Evolutionary conservation across 2,329 filamentous ascomycete genomes (phyloP).

Genomic region (Didymella exigua): DNA sequence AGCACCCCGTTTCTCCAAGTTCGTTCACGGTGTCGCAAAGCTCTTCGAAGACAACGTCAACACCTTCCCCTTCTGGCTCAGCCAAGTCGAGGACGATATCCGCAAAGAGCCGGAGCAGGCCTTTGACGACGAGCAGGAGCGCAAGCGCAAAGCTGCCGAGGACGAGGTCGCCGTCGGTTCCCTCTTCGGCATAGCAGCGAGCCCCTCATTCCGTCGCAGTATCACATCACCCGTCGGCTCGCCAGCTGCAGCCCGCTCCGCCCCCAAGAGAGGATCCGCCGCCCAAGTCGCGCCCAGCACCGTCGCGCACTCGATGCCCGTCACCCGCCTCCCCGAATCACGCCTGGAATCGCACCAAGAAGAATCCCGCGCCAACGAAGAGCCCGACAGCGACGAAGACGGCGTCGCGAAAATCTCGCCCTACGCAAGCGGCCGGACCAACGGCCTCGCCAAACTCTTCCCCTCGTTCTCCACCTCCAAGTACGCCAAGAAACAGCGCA

Average conservation of each 20-base stretch:
- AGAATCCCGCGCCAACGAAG: slow-evolving; percentile 50
- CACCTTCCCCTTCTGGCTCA: slow-evolving; percentile 93
- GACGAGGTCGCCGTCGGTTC: slow-evolving; percentile 90
- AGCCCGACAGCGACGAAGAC: slow-evolving; percentile 58
- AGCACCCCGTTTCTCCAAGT: slow-evolving; percentile 92
- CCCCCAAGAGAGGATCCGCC: slow-evolving; percentile 24
- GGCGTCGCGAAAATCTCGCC: slow-evolving; percentile 39
- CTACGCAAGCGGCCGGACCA: slow-evolving; percentile 52
- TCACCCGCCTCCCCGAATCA: slow-evolving; percentile 22
- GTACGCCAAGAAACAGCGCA: slow-evolving; percentile 57
- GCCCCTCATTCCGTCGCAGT: slow-evolving; percentile 56
- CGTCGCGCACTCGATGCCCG: slow-evolving; percentile 30
- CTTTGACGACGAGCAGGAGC: slow-evolving; percentile 89
- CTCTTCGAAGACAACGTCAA: slow-evolving; percentile 96
- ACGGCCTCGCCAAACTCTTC: slow-evolving; percentile 70
- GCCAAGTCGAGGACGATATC: slow-evolving; percentile 90
- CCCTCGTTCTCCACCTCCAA: slow-evolving; percentile 82
- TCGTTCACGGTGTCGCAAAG: slow-evolving; percentile 88
- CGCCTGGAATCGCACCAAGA: slow-evolving; percentile 27
- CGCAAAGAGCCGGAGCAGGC: slow-evolving; percentile 88
- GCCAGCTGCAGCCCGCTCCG: slow-evolving; percentile 51
- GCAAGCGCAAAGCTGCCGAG: slow-evolving; percentile 78
- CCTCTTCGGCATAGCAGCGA: slow-evolving; percentile 66
- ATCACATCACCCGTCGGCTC: slow-evolving; percentile 71
- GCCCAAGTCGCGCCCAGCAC: slow-evolving; percentile 15